Conservation (phyloP, 2,329 filamentous ascomycete species). For the Gnomoniopsis smithogilvyi region DNA sequence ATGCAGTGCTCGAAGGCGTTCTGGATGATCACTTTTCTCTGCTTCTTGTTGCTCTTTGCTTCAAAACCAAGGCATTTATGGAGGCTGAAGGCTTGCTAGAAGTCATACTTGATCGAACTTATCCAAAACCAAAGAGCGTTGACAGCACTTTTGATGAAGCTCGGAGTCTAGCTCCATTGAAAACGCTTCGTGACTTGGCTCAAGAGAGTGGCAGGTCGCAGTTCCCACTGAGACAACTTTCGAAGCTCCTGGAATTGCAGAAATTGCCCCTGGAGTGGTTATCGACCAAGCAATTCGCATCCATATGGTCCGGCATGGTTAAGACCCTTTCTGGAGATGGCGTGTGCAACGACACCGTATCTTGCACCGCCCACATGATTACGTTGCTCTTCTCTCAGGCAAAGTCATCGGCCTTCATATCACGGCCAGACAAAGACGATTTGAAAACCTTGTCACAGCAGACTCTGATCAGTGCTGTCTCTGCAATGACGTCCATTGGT, state of each 20-base stretch:
- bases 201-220: conserved; percentile 27
- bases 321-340: conserved; percentile 30
- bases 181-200: conserved; percentile 32
- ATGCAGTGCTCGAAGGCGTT: conserved; percentile 39
- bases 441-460: conserved; percentile 27
- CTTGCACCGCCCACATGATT: conserved; percentile 34
- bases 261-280: conserved; percentile 42
- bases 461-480: conserved; percentile 39
- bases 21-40: conserved; percentile 37
- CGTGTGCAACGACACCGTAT: conserved; percentile 30
- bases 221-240: conserved; percentile 35
- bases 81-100: conserved; percentile 42
- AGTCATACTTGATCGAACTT: conserved; percentile 31
- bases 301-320: conserved; percentile 37
- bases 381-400: conserved; percentile 26
- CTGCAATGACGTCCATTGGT: conserved; percentile 36
- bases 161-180: conserved; percentile 28
- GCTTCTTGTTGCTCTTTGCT: conserved; percentile 40
- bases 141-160: conserved; percentile 29
- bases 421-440: conserved; percentile 10
- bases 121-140: conserved; percentile 31
- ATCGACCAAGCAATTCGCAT: conserved; percentile 36
- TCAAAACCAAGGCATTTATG: conserved; percentile 28
- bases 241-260: conserved; percentile 31
- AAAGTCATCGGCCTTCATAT: background rate